Conservation (phyloP, 495 filamentous ascomycete genomes). For the Podospora australis region DNA sequence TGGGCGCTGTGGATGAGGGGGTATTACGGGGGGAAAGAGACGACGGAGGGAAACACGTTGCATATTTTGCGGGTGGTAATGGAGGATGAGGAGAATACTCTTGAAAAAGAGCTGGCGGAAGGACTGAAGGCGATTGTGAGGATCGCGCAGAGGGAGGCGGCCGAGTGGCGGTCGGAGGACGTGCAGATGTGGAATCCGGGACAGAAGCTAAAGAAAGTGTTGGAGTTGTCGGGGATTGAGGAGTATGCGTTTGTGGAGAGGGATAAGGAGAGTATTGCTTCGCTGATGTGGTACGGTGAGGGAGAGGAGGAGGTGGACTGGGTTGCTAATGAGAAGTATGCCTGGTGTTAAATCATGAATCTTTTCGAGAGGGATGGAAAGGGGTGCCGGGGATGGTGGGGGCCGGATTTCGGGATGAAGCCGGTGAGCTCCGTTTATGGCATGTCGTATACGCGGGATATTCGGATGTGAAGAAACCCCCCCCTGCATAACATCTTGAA, state of each 20-base stretch:
- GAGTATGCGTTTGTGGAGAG: conserved; percentile 37
- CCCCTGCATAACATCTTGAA: too few species aligned
- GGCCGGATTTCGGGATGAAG: too few species aligned
- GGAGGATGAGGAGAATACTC: conserved; percentile 44
- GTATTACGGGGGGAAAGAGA: conserved; percentile 46
- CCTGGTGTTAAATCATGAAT: conserved; percentile 70
- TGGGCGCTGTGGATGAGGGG: conserved; percentile 81
- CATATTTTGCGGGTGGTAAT: conserved; percentile 75
- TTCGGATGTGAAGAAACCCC: too few species aligned
- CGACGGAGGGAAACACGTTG: conserved; percentile 56
- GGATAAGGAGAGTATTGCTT: conserved; percentile 45
- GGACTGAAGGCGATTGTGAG: conserved; percentile 51
- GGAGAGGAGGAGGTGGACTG: conserved; percentile 60
- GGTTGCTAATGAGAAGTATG: conserved; percentile 88
- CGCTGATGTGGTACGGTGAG: conserved; percentile 48
- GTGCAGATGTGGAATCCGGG: conserved; percentile 50
- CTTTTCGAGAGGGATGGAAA: too few species aligned
- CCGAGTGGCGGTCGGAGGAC: conserved; percentile 37
- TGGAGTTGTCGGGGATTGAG: conserved; percentile 37
- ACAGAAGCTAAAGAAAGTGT: conserved; percentile 23
- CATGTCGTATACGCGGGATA: too few species aligned
- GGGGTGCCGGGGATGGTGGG: neutral
- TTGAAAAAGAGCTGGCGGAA: conserved; percentile 39
- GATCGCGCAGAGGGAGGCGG: conserved; percentile 33
- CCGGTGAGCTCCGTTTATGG: too few species aligned